A percentile compares a stretch with the other conserved stretches of the same genome.
These are phyloP conservation scores for Dictyostelium capitatum DNA, from an alignment of 78 protist species.

Conservation along the genomic window DNA sequence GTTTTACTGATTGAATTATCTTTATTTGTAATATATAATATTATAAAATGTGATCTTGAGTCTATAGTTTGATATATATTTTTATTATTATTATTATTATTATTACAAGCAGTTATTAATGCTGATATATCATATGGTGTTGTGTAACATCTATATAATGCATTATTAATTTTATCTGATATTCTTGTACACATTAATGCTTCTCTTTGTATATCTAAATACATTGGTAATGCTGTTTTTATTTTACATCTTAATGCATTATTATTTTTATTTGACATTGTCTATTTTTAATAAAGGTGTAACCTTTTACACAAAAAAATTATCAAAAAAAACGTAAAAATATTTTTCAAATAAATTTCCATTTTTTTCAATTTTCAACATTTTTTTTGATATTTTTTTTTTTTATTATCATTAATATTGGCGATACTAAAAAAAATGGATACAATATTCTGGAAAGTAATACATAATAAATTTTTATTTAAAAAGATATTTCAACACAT, in stretches of 20 bases:
- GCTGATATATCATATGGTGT: not conserved
- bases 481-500: too few relatives aligned
- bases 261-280: not conserved
- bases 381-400: too few relatives aligned
- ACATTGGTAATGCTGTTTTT: slow-evolving; percentile 4
- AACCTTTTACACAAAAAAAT: not conserved
- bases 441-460: not conserved
- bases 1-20: not conserved
- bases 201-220: slow-evolving; percentile 28
- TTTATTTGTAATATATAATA: not conserved
- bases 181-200: slow-evolving; percentile 9
- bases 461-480: too few relatives aligned
- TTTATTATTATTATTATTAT: not conserved
- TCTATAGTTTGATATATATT: not conserved
- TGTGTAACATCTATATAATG: not conserved
- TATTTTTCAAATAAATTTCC: too few relatives aligned
- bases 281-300: not conserved
- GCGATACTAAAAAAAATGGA: not conserved
- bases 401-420: too few relatives aligned
- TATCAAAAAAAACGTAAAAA: not conserved
- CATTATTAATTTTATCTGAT: not conserved
- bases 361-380: too few relatives aligned
- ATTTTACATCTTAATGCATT: not conserved
- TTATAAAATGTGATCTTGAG: slow-evolving; percentile 16
- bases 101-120: not conserved